Base-by-base conservation (phyloP, 257 asterid genomes). In the Solanum verrucosum region DNA sequence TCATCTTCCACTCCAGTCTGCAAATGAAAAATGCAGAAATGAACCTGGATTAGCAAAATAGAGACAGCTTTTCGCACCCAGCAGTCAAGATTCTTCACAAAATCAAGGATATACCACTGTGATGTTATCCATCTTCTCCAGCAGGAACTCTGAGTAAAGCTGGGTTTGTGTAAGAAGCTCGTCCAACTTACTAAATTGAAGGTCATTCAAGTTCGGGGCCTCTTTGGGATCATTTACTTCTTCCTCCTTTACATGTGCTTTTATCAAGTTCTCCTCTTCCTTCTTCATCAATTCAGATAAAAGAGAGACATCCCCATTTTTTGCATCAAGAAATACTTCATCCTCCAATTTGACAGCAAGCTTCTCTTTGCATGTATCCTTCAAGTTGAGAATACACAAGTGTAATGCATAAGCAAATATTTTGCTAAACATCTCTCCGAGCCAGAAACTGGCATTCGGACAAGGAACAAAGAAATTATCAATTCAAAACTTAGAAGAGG, bases 91-190 rank as follows among this genome's bases (percentile, higher is more conserved):
- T 74, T 87, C 75, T 63, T 40, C 38, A 65, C 13, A 42, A 83
- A 67, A 82, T 18, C 37, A 70, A 12, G 74, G 87, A 90, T 34
- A 81, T 56, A 87, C 82, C 84, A 94, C 98, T 42, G 98, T 91
- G 40, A 97, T 97, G 83, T 95, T 95, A 83, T 96, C 98, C 98
- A 97, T 97, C 92, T 97, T 96, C 90, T 96, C 99, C 89, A 96
- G 93, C 89, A 97, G 90, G 91, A 97, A 97, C 93, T 96, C 98
- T 5, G 99, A 93, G 92, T 92, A 97, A 87, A 97, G 97, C 68
- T 96, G 96, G 23, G 99, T 94, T 92, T 96, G 99, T 23, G 97
- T 93, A 88, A 97, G 93, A 87, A 97, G 99, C 94, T 97, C 99
- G 21, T 97, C 99, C 84, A 96, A 91, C 87, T 95, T 97, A 87